phyloP scores from a whole-genome alignment of 2,329 filamentous ascomycete genomes.

The Ceratocystis huliohia region DNA sequence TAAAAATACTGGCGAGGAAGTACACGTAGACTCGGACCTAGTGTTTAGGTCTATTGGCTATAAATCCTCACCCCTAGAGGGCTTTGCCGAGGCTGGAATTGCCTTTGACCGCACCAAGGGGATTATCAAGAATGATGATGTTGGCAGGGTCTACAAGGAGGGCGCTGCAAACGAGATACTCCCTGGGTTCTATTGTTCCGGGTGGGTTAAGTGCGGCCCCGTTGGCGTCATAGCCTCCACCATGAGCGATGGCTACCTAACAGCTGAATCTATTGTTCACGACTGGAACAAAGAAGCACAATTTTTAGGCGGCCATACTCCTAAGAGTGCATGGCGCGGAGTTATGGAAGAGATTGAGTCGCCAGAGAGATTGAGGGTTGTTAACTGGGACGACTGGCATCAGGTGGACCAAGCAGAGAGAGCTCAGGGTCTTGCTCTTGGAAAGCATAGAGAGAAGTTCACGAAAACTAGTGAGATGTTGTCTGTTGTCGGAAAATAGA shows the following conservation, averaged over 20 bases:
- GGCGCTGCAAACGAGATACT: constrained; percentile 27
- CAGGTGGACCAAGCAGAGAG: constrained; percentile 71
- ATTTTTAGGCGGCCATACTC: constrained; percentile 29
- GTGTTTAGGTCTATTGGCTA: constrained; percentile 96
- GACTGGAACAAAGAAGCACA: constrained; percentile 49
- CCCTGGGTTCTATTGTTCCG: constrained; percentile 78
- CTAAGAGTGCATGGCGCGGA: constrained; percentile 58
- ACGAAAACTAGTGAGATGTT: constrained; percentile 47
- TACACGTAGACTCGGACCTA: constrained; percentile 50
- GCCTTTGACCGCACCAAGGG: constrained; percentile 64
- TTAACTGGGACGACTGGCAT: constrained; percentile 75
- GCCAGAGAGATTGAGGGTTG: constrained; percentile 29
- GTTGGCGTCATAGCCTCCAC: constrained; percentile 93
- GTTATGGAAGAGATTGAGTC: constrained; percentile 43
- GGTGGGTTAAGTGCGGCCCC: constrained; percentile 91
- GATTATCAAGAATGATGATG: constrained; percentile 68
- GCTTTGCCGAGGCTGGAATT: constrained; percentile 60
- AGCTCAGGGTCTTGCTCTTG: constrained; percentile 48
- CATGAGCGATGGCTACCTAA: constrained; percentile 87
- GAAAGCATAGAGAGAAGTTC: constrained; percentile 69
- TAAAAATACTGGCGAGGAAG: constrained; percentile 36
- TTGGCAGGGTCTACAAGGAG: constrained; percentile 51
- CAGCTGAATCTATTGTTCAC: constrained; percentile 67
- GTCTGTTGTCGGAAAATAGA: constrained; percentile 27
- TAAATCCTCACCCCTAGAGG: constrained; percentile 63